Conservation (phyloP, 2,329 filamentous ascomycete species). For the Aphanoascus verrucosus region DNA sequence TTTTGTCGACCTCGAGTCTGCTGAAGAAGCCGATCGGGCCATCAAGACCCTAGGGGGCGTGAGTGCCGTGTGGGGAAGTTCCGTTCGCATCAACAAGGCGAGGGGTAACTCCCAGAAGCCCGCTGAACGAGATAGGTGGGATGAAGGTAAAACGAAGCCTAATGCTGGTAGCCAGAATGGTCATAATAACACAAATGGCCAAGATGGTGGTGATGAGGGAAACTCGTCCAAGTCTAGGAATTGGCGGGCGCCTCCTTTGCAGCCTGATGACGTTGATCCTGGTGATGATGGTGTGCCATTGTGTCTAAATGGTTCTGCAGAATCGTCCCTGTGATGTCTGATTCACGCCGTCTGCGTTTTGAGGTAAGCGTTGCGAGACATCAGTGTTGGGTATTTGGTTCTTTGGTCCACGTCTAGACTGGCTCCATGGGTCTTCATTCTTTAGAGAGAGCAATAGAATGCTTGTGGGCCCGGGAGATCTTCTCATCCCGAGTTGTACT, state of each 20-base stretch:
- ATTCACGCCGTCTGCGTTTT: too few relatives aligned
- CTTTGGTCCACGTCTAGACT: too few relatives aligned
- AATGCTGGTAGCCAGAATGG: neutral
- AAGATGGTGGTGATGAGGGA: neutral
- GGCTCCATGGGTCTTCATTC: too few relatives aligned
- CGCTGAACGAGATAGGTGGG: conserved; percentile 22
- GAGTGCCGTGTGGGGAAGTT: conserved; percentile 32
- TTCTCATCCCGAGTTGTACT: too few relatives aligned
- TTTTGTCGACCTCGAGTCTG: conserved; percentile 52
- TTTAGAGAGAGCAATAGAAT: too few relatives aligned
- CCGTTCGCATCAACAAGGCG: conserved; percentile 32
- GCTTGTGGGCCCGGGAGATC: too few relatives aligned
- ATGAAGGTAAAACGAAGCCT: neutral
- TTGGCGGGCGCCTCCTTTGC: neutral
- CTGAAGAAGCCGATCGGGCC: conserved; percentile 45
- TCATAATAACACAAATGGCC: too few relatives aligned
- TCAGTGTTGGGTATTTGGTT: too few relatives aligned
- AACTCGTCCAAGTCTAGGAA: neutral
- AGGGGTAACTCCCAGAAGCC: conserved; percentile 28
- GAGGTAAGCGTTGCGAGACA: too few relatives aligned
- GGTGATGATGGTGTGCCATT: neutral
- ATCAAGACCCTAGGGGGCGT: conserved; percentile 36
- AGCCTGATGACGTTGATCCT: neutral
- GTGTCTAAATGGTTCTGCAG: neutral
- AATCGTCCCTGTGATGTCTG: neutral